Evolutionary conservation across 768 basidiomycete species (phyloP).

Genomic region (Leucocoprinus leucothites): DNA sequence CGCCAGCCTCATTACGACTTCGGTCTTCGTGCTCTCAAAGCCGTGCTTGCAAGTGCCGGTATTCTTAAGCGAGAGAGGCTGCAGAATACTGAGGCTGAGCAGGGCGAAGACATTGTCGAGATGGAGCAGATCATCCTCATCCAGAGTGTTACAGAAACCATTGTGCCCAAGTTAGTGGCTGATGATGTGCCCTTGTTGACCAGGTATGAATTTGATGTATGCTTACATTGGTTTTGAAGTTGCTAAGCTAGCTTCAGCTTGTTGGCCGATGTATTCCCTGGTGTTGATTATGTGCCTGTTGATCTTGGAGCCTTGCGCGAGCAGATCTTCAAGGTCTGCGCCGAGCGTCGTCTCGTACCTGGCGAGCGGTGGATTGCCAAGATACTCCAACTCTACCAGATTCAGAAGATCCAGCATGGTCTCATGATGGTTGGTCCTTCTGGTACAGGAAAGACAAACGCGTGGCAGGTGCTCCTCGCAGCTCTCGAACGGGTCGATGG

Average conservation of each 20-base stretch:
- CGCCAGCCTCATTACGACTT: conserved; percentile 99
- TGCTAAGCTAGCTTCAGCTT: conserved; percentile 46
- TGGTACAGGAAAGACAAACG: conserved; percentile 94
- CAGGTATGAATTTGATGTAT: conserved; percentile 49
- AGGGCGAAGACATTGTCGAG: conserved; percentile 37
- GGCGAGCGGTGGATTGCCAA: conserved; percentile 93
- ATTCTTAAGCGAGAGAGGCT: conserved; percentile 93
- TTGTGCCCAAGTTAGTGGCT: conserved; percentile 96
- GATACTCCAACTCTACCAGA: conserved; percentile 97
- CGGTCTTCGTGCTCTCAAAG: conserved; percentile 94
- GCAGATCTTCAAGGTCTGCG: conserved; percentile 84
- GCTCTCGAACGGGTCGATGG: conserved; percentile 92
- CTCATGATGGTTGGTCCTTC: conserved; percentile 99
- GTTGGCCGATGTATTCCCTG: conserved; percentile 96
- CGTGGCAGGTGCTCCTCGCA: conserved; percentile 91
- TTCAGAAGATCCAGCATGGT: conserved; percentile 99
- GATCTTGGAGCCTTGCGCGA: conserved; percentile 83
- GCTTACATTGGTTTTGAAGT: conserved; percentile 10
- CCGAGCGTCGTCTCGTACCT: conserved; percentile 78
- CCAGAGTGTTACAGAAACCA: conserved; percentile 97
- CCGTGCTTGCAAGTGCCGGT: conserved; percentile 95
- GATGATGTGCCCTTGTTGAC: conserved; percentile 95
- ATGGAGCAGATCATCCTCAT: conserved; percentile 94
- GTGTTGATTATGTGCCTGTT: conserved; percentile 86
- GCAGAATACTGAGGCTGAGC: conserved; percentile 38